Conservation (phyloP, 208 protist species). For the Trypanosoma cruzi region DNA sequence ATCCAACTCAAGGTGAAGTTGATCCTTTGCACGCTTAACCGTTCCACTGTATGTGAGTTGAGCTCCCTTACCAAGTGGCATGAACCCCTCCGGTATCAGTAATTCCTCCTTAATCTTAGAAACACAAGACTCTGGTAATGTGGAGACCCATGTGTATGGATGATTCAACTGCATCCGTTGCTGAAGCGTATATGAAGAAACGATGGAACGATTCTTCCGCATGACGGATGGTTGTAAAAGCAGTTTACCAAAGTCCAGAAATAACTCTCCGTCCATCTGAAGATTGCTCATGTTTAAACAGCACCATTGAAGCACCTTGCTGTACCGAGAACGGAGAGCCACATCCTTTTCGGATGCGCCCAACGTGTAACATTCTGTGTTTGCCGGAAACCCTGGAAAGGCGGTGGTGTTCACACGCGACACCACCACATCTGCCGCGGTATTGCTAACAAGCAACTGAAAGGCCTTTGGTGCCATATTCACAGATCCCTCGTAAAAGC, state of each 20-base stretch:
- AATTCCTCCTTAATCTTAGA: slow-evolving; percentile 46
- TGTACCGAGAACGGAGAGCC: slow-evolving; percentile 73
- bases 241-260: slow-evolving; percentile 78
- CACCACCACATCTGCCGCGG: slow-evolving; percentile 74
- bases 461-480: slow-evolving; percentile 91
- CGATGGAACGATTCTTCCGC: slow-evolving; percentile 50
- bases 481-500: slow-evolving; percentile 83
- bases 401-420: slow-evolving; percentile 88
- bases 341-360: slow-evolving; percentile 59
- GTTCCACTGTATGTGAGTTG: slow-evolving; percentile 75
- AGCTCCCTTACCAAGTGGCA: slow-evolving; percentile 31
- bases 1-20: slow-evolving; percentile 59
- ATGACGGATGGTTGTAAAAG: slow-evolving; percentile 50
- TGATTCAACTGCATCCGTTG: slow-evolving; percentile 87
- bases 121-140: slow-evolving; percentile 58
- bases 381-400: slow-evolving; percentile 88
- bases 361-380: slow-evolving; percentile 92
- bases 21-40: slow-evolving; percentile 79
- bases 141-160: slow-evolving; percentile 83
- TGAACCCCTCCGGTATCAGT: slow-evolving; percentile 62
- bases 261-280: slow-evolving; percentile 90
- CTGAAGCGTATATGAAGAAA: slow-evolving; percentile 87
- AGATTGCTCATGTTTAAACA: slow-evolving; percentile 92
- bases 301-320: slow-evolving; percentile 93
- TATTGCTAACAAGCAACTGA: slow-evolving; percentile 80